Evolutionary conservation across 1,284 basidiomycete genomes (phyloP), one percentile per base, ranked within the genome.

Genomic region (Rhizoctonia solani): DNA sequence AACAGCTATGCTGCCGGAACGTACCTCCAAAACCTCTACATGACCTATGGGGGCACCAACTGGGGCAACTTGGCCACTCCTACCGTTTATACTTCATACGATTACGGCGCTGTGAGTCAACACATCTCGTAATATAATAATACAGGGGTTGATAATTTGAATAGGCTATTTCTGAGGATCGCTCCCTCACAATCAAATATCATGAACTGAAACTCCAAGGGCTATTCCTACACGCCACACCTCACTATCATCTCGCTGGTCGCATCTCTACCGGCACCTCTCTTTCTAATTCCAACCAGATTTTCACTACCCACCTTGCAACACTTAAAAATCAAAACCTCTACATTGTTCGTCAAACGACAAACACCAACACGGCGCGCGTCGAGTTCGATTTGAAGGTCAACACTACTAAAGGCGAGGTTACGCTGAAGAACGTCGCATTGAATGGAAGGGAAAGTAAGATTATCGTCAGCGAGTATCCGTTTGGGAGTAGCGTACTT

Each of bases 1-100:
- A 80, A 81, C 61, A 80, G 80, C 68, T 79, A 79, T 71, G 80
- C 79, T 0, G 76, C 78, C 0, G 77, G 76, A 32, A 75, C 76
- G 1, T 73, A 74, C 21, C 73, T 79, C 19, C 78, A 79, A 66
- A 79, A 78, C 47, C 72, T 81, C 1, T 80, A 81, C 55, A 80
- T 81, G 54, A 67, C 58, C 6, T 81, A 79, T 54, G 81, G 80
- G 8, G 81, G 80, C 0, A 81, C 81, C 4, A 81, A 81, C 66
- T 82, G 81, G 81, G 81, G 80, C 1, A 80, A 81, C 54, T 69
- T 78, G 74, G 77, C 77, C 72, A 71, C 79, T 72, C 63, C 77
- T 47, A 79, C 79, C 0, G 80, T 80, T 23, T 80, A 79, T 71
- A 80, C 81, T 0, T 80, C 78, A 67, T 82, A 68, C 39, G 67